Evolutionary conservation across 192 early-diverging fungal species (phyloP).

Genomic region (Phycomyces blakesleeanus): DNA sequence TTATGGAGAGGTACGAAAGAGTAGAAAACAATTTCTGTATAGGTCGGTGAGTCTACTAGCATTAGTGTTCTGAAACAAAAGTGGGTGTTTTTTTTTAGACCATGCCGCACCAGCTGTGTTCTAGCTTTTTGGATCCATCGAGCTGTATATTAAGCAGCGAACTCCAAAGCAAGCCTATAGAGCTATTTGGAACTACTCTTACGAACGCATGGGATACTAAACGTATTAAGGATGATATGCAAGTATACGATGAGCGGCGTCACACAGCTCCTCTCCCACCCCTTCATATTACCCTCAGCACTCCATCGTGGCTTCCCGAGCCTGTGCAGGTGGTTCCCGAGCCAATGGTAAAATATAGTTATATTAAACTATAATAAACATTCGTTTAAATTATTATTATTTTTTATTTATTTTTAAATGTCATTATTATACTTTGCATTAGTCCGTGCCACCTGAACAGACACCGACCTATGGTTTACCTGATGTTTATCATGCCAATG

Average conservation of each 20-base stretch:
- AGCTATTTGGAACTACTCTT: conserved; percentile 1
- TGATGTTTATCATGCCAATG: background rate
- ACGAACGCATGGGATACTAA: conserved; percentile 15
- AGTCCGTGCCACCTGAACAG: background rate
- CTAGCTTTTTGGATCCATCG: background rate
- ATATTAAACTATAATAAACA: too few species aligned
- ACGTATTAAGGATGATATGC: background rate
- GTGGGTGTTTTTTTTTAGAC: conserved; percentile 11
- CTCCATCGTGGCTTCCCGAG: background rate
- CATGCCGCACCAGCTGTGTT: conserved; percentile 6
- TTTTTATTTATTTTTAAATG: too few species aligned
- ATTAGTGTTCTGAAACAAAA: too few species aligned
- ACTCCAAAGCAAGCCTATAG: conserved; percentile 13
- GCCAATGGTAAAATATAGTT: too few species aligned
- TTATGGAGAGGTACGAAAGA: conserved; percentile 32
- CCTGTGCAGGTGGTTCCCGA: too few species aligned
- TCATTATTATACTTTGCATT: background rate
- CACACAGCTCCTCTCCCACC: conserved; percentile 9
- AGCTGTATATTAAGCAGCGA: background rate
- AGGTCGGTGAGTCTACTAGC: background rate
- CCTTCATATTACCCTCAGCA: conserved; percentile 1
- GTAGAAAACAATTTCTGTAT: background rate
- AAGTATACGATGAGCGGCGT: background rate
- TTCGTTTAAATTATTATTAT: too few species aligned
- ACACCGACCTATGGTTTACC: background rate